Conservation (phyloP, 371 early-diverging fungal genomes). For the Mucor circinelloides region DNA sequence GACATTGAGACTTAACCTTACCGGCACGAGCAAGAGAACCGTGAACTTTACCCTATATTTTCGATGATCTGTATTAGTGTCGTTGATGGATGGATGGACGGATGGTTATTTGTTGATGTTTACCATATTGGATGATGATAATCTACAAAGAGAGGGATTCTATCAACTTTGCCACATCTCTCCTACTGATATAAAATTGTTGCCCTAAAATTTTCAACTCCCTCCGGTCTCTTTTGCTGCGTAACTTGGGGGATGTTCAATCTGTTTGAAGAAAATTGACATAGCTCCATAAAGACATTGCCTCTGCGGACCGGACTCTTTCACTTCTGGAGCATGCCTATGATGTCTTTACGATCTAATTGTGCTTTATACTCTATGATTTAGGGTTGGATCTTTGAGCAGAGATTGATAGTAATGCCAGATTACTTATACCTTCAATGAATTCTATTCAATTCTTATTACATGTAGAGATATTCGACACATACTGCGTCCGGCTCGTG, state of each 20-base stretch:
- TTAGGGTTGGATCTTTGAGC: not conserved
- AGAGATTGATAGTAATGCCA: not conserved
- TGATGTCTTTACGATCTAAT: not conserved
- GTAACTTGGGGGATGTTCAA: not conserved
- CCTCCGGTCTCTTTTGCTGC: not conserved
- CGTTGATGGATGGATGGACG: slow-evolving; percentile 10
- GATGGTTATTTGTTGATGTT: slow-evolving; percentile 11
- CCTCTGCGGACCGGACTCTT: not conserved
- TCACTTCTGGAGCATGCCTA: not conserved
- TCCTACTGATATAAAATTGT: slow-evolving; percentile 2
- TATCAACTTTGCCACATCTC: not conserved
- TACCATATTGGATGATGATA: slow-evolving; percentile 34
- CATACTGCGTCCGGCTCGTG: not conserved
- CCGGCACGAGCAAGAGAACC: slow-evolving; percentile 99
- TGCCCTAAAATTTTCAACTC: not conserved
- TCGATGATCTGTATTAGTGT: not conserved
- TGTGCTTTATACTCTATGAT: not conserved
- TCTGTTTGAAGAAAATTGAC: no score
- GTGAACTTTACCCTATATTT: slow-evolving; percentile 96
- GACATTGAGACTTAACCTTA: slow-evolving; percentile 99
- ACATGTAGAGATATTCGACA: not conserved
- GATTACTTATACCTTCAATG: not conserved
- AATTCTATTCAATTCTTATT: not conserved
- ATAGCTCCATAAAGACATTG: no score
- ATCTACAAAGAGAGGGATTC: slow-evolving; percentile 25